phyloP scores from a whole-genome alignment of 306 rosid genomes.

The Spatholobus suberectus region DNA sequence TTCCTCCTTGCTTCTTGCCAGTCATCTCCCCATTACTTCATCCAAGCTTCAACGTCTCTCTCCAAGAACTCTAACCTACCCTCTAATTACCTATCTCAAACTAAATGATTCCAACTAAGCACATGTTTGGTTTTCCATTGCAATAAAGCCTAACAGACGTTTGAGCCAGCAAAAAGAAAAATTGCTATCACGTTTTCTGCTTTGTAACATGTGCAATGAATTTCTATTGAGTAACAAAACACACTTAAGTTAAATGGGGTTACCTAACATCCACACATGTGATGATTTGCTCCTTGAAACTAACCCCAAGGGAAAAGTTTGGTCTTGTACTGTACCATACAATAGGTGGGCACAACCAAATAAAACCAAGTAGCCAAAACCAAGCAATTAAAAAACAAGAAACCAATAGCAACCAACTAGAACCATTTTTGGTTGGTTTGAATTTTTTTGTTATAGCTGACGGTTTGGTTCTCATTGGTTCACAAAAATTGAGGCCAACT shows the following conservation, averaged over 20 bases:
- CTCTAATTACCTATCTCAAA: not conserved
- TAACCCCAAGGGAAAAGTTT: no score
- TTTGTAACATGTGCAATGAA: not conserved
- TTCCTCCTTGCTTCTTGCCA: not conserved
- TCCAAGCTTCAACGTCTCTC: not conserved
- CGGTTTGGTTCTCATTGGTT: no score
- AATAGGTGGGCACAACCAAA: no score
- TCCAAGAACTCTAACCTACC: no score
- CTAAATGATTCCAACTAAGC: not conserved
- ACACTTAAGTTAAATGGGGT: not conserved
- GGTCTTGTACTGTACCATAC: no score
- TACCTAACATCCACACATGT: no score
- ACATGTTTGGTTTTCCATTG: not conserved
- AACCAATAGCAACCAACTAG: no score
- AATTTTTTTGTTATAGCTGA: no score
- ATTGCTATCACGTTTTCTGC: not conserved
- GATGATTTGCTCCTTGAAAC: no score
- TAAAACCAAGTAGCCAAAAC: no score
- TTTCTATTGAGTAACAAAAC: not conserved
- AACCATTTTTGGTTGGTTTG: no score
- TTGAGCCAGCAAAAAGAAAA: not conserved
- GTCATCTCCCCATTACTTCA: not conserved
- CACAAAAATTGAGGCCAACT: not conserved
- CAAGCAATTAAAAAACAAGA: no score
- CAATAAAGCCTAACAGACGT: not conserved